A percentile compares a stretch with the other conserved stretches of the same genome.
Conservation (phyloP, 345 rosid species). For the Geranium rotundifolium region DNA sequence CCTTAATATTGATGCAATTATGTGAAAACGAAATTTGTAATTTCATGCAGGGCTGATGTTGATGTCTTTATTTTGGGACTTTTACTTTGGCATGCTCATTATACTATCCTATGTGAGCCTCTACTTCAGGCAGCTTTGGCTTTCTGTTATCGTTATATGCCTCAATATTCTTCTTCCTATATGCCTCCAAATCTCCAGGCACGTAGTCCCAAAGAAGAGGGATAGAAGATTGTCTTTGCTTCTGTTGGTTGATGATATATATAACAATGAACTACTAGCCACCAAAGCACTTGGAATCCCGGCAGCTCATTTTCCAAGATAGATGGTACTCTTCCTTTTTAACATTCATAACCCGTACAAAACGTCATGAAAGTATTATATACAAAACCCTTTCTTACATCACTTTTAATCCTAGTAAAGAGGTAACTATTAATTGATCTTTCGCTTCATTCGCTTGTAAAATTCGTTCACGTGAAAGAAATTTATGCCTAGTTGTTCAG, state of each 20-base stretch:
- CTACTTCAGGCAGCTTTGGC: conserved; percentile 22
- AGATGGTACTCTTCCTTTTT: background rate
- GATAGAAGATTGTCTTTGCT: conserved; percentile 42
- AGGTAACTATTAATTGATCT: background rate
- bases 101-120: conserved; percentile 21
- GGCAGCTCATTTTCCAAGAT: background rate
- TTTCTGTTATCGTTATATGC: conserved; percentile 18
- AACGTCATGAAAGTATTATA: too few relatives aligned
- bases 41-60: conserved; percentile 35
- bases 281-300: background rate
- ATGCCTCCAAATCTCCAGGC: conserved; percentile 26
- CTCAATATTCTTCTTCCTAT: conserved; percentile 27
- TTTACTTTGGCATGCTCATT: conserved; percentile 24
- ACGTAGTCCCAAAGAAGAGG: conserved; percentile 27
- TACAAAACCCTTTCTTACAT: background rate
- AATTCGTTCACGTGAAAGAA: background rate
- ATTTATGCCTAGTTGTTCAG: background rate
- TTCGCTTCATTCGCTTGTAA: background rate
- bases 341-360: background rate
- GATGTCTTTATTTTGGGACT: conserved; percentile 31
- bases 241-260: conserved; percentile 14
- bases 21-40: conserved; percentile 4
- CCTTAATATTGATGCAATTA: background rate
- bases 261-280: background rate
- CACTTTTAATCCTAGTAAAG: background rate